Conservation (phyloP, 768 basidiomycete species). For the Gyrodon lividus region DNA sequence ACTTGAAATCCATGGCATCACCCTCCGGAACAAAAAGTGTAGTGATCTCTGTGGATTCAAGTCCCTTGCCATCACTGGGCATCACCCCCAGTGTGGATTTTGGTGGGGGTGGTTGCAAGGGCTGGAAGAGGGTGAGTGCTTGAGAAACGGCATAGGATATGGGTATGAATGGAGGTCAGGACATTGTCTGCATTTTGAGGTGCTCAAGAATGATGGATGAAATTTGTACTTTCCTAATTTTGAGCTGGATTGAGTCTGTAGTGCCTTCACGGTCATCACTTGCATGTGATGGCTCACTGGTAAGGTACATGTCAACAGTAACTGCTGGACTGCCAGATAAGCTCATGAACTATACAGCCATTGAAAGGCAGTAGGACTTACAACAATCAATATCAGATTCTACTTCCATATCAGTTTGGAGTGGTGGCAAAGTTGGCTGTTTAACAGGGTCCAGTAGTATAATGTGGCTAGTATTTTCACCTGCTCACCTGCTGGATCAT, state of each 20-base stretch:
- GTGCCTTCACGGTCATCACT: constrained; percentile 18
- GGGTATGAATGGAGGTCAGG: constrained; percentile 19
- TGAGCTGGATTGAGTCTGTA: constrained; percentile 23
- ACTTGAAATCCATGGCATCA: constrained; percentile 57
- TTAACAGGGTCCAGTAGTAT: constrained; percentile 41
- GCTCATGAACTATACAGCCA: not conserved
- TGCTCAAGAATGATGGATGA: constrained; percentile 46
- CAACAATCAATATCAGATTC: constrained; percentile 51
- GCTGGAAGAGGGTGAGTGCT: constrained; percentile 56
- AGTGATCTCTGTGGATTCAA: not conserved
- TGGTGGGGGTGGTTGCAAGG: constrained; percentile 32
- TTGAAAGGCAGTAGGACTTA: constrained; percentile 31
- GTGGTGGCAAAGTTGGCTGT: constrained; percentile 37
- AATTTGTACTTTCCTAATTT: constrained; percentile 36
- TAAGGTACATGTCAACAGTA: constrained; percentile 18
- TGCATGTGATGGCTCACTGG: constrained; percentile 25
- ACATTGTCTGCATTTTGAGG: constrained; percentile 36
- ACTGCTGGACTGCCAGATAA: constrained; percentile 1
- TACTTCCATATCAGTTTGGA: constrained; percentile 65
- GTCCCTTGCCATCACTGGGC: constrained; percentile 11
- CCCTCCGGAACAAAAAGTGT: constrained; percentile 20
- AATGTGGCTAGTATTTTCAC: constrained; percentile 2
- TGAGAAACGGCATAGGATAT: constrained; percentile 26
- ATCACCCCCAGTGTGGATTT: not conserved
- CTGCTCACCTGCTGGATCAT: not conserved